These are phyloP conservation scores for Capsicum pubescens DNA, from an alignment of 257 asterid species.

Conservation along the genomic window DNA sequence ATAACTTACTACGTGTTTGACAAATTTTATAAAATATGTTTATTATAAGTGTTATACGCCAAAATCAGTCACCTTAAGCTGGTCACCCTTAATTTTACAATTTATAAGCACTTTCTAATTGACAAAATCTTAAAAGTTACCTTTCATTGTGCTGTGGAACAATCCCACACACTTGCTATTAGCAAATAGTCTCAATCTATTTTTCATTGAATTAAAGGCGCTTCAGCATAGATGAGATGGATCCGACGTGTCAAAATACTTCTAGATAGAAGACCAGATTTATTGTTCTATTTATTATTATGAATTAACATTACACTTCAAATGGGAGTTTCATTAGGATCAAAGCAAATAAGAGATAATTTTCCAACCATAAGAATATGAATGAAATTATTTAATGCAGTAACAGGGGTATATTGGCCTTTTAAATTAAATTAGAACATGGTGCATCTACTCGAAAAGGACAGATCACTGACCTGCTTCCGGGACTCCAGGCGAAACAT, in stretches of 20 bases:
- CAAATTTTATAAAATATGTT: too few relatives aligned
- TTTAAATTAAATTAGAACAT: not conserved
- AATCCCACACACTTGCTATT: not conserved
- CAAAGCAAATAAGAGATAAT: not conserved
- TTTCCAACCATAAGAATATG: not conserved
- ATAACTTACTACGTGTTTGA: too few relatives aligned
- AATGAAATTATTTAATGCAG: not conserved
- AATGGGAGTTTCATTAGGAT: not conserved
- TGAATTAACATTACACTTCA: not conserved
- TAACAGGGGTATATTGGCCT: not conserved
- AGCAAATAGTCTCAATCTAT: not conserved
- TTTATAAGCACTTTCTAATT: too few relatives aligned
- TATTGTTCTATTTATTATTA: not conserved
- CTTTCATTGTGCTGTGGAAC: not conserved
- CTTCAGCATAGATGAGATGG: not conserved
- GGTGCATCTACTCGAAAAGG: too few relatives aligned
- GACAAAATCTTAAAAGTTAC: not conserved
- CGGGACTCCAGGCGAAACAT: constrained; percentile 26
- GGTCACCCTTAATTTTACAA: too few relatives aligned
- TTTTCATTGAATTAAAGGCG: not conserved
- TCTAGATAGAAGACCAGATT: not conserved
- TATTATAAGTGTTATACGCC: too few relatives aligned
- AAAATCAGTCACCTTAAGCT: too few relatives aligned
- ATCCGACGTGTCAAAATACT: not conserved
- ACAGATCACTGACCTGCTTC: constrained; percentile 25